phyloP scores from a whole-genome alignment of 2,329 filamentous ascomycete genomes.

The Fusarium sp. region DNA sequence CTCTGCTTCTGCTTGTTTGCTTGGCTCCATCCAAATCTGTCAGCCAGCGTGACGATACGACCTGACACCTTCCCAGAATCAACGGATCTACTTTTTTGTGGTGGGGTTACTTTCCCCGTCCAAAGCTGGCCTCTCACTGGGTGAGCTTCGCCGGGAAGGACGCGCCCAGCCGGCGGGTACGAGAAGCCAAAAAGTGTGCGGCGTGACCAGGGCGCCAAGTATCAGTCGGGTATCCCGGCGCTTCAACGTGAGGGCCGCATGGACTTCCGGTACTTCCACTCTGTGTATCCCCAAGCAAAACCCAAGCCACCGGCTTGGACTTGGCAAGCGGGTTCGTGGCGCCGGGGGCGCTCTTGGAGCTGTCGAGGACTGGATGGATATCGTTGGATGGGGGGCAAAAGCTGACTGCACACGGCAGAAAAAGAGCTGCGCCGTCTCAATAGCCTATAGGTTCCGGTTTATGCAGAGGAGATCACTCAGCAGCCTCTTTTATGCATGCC shows the following conservation, averaged over 20 bases:
- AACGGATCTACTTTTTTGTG: not conserved
- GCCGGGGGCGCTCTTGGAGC: not conserved
- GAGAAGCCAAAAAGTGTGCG: constrained; percentile 13
- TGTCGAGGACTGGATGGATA: not conserved
- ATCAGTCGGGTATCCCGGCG: constrained; percentile 6
- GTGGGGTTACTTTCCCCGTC: constrained; percentile 10
- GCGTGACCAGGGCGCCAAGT: constrained; percentile 14
- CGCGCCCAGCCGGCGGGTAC: constrained; percentile 22
- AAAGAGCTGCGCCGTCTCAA: not conserved
- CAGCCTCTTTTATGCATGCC: constrained; percentile 9
- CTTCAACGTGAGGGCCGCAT: not conserved
- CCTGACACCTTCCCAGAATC: constrained; percentile 18
- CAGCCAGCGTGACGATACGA: not conserved
- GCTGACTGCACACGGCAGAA: constrained; percentile 6
- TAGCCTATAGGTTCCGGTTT: constrained; percentile 3
- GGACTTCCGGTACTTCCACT: not conserved
- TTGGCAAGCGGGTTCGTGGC: constrained; percentile 24
- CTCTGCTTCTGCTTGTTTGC: constrained; percentile 18
- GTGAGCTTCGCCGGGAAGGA: not conserved
- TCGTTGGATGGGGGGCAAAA: not conserved
- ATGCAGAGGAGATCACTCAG: constrained; percentile 14
- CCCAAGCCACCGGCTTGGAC: constrained; percentile 20
- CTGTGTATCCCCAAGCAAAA: constrained; percentile 8
- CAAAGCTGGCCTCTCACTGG: constrained; percentile 24
- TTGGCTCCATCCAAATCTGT: constrained; percentile 7